Percentiles rank a stretch among this genome's conserved stretches.
These are phyloP conservation scores for Fusarium hostae DNA, from an alignment of 2,329 filamentous ascomycete species.

Conservation along the genomic window DNA sequence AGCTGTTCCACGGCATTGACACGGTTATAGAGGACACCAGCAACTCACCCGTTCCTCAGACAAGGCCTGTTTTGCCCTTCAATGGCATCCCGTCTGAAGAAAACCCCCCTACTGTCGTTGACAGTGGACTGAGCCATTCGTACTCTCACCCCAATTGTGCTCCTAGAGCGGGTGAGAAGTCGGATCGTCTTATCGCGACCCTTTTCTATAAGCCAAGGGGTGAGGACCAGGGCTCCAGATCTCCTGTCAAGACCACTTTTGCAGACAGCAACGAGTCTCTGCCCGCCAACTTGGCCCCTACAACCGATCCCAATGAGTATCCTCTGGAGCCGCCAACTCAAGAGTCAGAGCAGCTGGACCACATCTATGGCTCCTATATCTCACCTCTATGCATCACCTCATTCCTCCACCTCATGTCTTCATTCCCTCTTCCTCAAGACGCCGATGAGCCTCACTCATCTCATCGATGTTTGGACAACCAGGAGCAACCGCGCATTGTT, in stretches of 20 bases:
- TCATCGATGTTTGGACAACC: constrained; percentile 72
- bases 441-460: constrained; percentile 67
- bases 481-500: constrained; percentile 70
- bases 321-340: constrained; percentile 68
- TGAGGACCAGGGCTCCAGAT: constrained; percentile 46
- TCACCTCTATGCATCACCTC: constrained; percentile 73
- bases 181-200: constrained; percentile 68
- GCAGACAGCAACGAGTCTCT: constrained; percentile 51
- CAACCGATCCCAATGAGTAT: constrained; percentile 67
- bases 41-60: constrained; percentile 51
- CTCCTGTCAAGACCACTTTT: constrained; percentile 45
- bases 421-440: constrained; percentile 65
- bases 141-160: constrained; percentile 73
- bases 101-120: constrained; percentile 68
- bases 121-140: constrained; percentile 70
- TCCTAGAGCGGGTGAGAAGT: constrained; percentile 58
- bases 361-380: constrained; percentile 73
- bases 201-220: constrained; percentile 68
- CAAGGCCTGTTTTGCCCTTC: constrained; percentile 61
- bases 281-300: constrained; percentile 68
- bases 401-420: constrained; percentile 73
- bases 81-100: constrained; percentile 70
- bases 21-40: constrained; percentile 69
- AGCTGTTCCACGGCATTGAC: constrained; percentile 67
- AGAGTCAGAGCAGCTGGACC: constrained; percentile 68